A percentile compares a stretch with the other conserved stretches of the same genome.
These are phyloP conservation scores for Chaetomidium leptoderma DNA, from an alignment of 495 filamentous ascomycete species.

Conservation along the genomic window DNA sequence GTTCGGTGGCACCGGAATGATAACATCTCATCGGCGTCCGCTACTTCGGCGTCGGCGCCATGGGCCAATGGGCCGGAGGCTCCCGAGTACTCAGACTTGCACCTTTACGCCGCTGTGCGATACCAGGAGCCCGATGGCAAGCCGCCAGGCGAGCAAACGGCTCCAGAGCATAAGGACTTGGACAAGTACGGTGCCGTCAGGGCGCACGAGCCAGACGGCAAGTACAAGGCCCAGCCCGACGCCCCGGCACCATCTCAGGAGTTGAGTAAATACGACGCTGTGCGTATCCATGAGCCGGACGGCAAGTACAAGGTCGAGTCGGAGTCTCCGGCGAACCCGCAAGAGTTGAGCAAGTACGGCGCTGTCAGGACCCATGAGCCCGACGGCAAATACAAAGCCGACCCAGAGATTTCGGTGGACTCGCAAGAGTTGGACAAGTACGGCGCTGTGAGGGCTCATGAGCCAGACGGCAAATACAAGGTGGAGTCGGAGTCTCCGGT, in stretches of 20 bases:
- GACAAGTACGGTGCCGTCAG: slow-evolving; percentile 20
- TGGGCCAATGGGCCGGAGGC: not conserved
- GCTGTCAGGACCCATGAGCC: slow-evolving; percentile 19
- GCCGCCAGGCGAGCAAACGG: slow-evolving; percentile 1
- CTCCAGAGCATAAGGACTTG: slow-evolving; percentile 18
- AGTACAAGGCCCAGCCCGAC: slow-evolving; percentile 14
- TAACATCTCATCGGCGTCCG: slow-evolving; percentile 12
- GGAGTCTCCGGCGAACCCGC: not conserved
- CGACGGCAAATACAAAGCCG: slow-evolving; percentile 25
- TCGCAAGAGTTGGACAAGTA: slow-evolving; percentile 13
- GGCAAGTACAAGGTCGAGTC: slow-evolving; percentile 14
- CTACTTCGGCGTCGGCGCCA: not conserved
- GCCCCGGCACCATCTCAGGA: not conserved
- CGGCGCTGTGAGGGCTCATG: not conserved
- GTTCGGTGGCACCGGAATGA: slow-evolving; percentile 28
- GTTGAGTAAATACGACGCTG: slow-evolving; percentile 10
- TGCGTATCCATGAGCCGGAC: not conserved
- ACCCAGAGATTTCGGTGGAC: not conserved
- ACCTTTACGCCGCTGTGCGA: slow-evolving; percentile 26
- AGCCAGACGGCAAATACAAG: slow-evolving; percentile 15
- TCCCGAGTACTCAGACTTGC: slow-evolving; percentile 26
- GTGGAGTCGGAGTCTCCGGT: not conserved
- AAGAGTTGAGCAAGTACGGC: slow-evolving; percentile 14
- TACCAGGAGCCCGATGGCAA: slow-evolving; percentile 28
- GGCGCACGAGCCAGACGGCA: slow-evolving; percentile 28